Evolutionary conservation across 257 asterid species (phyloP), one percentile per base, ranked within the genome.

Genomic region (Solanum rostratum): DNA sequence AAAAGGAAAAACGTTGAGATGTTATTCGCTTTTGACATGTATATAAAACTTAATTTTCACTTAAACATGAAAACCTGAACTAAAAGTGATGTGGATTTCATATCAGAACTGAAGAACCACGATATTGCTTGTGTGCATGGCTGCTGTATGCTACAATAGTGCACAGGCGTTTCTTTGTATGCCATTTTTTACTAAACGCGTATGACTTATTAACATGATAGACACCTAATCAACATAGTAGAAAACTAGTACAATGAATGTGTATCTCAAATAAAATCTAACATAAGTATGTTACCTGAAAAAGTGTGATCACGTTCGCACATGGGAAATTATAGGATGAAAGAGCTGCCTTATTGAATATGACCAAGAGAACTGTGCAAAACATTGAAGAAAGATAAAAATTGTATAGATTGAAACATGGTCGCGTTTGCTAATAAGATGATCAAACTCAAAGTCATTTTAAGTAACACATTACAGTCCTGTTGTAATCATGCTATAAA

Each of bases 271-370:
- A 73, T 73, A 45, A n/a, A 22, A 73, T 45, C 59, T 45, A 73
- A 45, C 22, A 14, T 74, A 46, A 74, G 7, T 41, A 86, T n/a
- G 62, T 59, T 86, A 83, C 88, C 86, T 86, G 86, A 68, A 86
- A 83, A 41, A 83, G 84, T 46, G 86, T 86, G 80, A 86, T 83
- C 66, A 86, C 86, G 1, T 86, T 86, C 12, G 81, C 88, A 68
- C 81, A 86, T 4, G 88, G 88, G 63, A 86, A 83, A 2, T 53
- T 59, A 66, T 86, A 86, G 5, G 86, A 86, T 82, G 88, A 83
- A 37, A 86, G 86, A 29, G 88, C 86, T 63, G 84, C 84, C 84
- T 86, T 86, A 39, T 86, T 86, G 86, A 86, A 86, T 60, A 83
- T 63, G 37, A 86, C 81, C 73, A 86, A 62, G 22, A 86, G 73